These are phyloP conservation scores for Beauveria sp. DNA, from an alignment of 2,329 filamentous ascomycete genomes.

Conservation along the genomic window DNA sequence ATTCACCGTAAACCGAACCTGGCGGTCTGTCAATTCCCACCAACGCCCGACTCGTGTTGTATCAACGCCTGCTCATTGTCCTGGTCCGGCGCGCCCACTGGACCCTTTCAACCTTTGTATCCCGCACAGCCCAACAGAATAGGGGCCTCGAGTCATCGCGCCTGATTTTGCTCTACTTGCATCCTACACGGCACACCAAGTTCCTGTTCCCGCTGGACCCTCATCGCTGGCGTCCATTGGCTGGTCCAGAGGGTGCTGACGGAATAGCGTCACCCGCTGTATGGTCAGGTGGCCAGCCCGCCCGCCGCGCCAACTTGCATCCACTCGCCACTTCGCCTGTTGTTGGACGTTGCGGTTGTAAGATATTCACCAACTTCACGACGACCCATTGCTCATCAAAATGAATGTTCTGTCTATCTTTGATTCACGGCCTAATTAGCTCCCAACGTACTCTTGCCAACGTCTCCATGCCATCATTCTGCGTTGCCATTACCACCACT, in stretches of 20 bases:
- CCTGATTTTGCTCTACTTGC: background rate
- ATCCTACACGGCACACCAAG: background rate
- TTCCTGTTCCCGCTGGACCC: background rate
- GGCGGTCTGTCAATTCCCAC: background rate
- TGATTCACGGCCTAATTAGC: background rate
- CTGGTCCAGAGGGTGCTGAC: background rate
- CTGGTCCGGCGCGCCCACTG: background rate
- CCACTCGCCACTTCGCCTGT: no score
- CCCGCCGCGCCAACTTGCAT: background rate
- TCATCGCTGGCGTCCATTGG: background rate
- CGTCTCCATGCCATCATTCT: background rate
- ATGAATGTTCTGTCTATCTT: no score
- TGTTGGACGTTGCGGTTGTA: no score
- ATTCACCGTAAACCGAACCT: background rate
- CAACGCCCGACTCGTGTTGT: background rate
- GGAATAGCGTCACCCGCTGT: slow-evolving; percentile 5
- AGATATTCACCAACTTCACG: no score
- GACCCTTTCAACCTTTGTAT: background rate
- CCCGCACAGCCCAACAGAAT: background rate
- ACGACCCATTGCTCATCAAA: no score
- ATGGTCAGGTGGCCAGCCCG: slow-evolving; percentile 1
- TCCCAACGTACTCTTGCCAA: background rate
- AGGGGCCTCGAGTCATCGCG: background rate
- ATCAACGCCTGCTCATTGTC: background rate
- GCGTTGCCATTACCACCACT: background rate